A percentile compares a stretch with the other conserved stretches of the same genome.
These are phyloP conservation scores for Pleurotus tuoliensis DNA, from an alignment of 768 basidiomycete genomes.

Conservation along the genomic window DNA sequence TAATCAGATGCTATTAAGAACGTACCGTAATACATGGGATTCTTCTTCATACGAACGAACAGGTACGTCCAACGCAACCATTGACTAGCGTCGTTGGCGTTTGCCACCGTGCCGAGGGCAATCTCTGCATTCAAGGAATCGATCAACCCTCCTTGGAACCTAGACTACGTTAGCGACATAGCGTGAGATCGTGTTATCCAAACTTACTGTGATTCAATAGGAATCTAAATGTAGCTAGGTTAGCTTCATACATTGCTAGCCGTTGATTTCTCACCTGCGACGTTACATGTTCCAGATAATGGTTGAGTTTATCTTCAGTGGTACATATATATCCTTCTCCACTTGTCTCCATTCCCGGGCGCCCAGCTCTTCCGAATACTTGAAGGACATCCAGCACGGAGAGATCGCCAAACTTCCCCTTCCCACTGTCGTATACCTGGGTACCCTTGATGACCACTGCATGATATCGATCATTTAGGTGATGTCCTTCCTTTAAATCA, in stretches of 20 bases:
- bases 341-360: constrained; percentile 82
- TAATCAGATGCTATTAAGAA: constrained; percentile 8
- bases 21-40: constrained; percentile 82
- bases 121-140: constrained; percentile 96
- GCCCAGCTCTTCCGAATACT: constrained; percentile 95
- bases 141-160: constrained; percentile 79
- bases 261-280: constrained; percentile 59
- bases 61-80: constrained; percentile 99
- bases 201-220: constrained; percentile 91
- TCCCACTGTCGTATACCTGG: constrained; percentile 88
- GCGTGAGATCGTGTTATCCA: background rate
- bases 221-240: constrained; percentile 48
- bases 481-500: background rate
- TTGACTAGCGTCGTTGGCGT: constrained; percentile 77
- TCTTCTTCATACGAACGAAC: constrained; percentile 91
- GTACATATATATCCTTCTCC: constrained; percentile 98
- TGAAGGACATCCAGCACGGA: constrained; percentile 95
- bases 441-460: constrained; percentile 96
- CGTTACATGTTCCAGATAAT: constrained; percentile 85
- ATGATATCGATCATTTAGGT: background rate
- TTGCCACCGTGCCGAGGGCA: constrained; percentile 89
- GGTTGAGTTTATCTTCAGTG: constrained; percentile 85
- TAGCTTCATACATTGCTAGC: background rate
- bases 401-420: constrained; percentile 88
- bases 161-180: constrained; percentile 18